These are phyloP conservation scores for Metarhizium humberi DNA, from an alignment of 2,329 filamentous ascomycete species.

Conservation along the genomic window DNA sequence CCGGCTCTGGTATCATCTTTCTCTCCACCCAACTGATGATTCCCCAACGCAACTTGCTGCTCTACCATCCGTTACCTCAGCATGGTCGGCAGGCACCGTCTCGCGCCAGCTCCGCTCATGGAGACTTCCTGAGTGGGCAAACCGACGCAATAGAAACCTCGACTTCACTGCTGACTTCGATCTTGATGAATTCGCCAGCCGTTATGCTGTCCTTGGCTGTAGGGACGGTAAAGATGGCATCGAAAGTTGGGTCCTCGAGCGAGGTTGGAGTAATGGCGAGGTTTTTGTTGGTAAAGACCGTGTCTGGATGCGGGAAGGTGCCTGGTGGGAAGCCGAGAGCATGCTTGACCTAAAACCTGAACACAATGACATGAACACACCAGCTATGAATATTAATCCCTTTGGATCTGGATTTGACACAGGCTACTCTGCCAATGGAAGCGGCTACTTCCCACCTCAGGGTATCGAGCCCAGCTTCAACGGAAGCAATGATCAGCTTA, in stretches of 20 bases:
- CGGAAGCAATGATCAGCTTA: conserved; percentile 63
- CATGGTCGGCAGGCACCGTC: conserved; percentile 88
- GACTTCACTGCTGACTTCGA: conserved; percentile 98
- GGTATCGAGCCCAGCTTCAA: conserved; percentile 52
- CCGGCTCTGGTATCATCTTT: conserved; percentile 90
- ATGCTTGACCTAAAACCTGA: conserved; percentile 84
- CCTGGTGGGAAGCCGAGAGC: conserved; percentile 96
- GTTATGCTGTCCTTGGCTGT: conserved; percentile 78
- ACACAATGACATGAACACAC: conserved; percentile 26
- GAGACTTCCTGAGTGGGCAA: conserved; percentile 94
- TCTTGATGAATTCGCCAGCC: conserved; percentile 77
- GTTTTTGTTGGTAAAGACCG: conserved; percentile 85
- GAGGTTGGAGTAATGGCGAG: conserved; percentile 97
- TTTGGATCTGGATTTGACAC: conserved; percentile 49
- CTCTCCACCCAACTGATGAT: conserved; percentile 85
- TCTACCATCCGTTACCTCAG: conserved; percentile 61
- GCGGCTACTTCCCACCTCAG: conserved; percentile 61
- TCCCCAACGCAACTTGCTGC: conserved; percentile 65
- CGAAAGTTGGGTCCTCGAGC: conserved; percentile 86
- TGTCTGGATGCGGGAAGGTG: conserved; percentile 87
- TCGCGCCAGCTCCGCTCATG: conserved; percentile 89
- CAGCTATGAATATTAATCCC: conserved; percentile 35
- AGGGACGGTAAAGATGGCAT: conserved; percentile 85
- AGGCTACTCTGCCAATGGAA: conserved; percentile 57
- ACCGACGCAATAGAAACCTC: conserved; percentile 78